Evolutionary conservation across 768 basidiomycete genomes (phyloP).

Genomic region (Tubosaeta sp.): DNA sequence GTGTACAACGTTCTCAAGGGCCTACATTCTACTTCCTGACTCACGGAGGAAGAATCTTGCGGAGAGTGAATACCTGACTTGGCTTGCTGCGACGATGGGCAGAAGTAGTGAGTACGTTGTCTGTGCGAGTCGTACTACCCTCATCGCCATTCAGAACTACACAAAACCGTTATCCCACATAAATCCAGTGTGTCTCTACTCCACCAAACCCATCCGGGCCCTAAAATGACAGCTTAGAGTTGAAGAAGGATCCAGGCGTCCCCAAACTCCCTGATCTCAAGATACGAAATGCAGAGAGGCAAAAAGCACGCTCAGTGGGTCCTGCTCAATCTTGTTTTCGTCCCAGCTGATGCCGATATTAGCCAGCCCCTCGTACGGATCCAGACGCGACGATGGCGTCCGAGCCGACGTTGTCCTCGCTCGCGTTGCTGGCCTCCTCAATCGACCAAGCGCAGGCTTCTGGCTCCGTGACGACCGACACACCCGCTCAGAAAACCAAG

Average conservation of each 20-base stretch:
- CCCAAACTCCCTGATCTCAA: slow-evolving; percentile 78
- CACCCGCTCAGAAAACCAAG: slow-evolving; percentile 46
- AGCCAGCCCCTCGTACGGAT: slow-evolving; percentile 34
- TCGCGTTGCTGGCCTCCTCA: slow-evolving; percentile 48
- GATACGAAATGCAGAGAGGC: slow-evolving; percentile 48
- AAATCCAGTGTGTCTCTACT: slow-evolving; percentile 21
- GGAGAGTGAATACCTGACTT: slow-evolving; percentile 10
- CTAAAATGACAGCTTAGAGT: slow-evolving; percentile 39
- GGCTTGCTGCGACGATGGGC: slow-evolving; percentile 16
- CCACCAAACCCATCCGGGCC: slow-evolving; percentile 2
- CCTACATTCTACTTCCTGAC: no score
- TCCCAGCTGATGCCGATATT: not conserved
- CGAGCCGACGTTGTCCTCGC: slow-evolving; percentile 62
- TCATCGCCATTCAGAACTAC: slow-evolving; percentile 17
- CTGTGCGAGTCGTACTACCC: not conserved
- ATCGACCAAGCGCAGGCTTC: slow-evolving; percentile 7
- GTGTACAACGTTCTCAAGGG: no score
- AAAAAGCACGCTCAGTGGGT: slow-evolving; percentile 41
- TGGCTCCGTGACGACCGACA: slow-evolving; percentile 29
- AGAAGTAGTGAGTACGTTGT: slow-evolving; percentile 31
- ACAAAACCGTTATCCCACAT: slow-evolving; percentile 22
- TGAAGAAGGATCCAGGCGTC: slow-evolving; percentile 87
- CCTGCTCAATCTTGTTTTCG: not conserved
- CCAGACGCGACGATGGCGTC: slow-evolving; percentile 65
- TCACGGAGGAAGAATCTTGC: not conserved